phyloP scores from a whole-genome alignment of 345 rosid species.

The Eucalyptus regnans region DNA sequence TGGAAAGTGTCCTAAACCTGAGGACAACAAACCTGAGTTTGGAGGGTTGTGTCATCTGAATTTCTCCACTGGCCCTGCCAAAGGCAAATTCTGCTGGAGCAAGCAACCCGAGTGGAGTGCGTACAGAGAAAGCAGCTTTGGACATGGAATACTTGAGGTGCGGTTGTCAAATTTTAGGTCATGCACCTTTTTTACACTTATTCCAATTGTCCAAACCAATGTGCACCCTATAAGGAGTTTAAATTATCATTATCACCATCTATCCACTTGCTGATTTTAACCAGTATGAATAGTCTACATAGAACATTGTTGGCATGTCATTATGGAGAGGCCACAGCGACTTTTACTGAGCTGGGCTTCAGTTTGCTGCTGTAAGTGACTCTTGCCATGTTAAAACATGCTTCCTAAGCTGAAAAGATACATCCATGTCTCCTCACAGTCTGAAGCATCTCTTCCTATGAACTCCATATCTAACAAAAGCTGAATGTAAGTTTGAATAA shows the following conservation, averaged over 20 bases:
- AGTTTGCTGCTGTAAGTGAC: background rate
- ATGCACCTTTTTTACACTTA: background rate
- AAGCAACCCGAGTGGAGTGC: conserved; percentile 88
- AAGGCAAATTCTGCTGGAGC: conserved; percentile 76
- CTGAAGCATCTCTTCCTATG: background rate
- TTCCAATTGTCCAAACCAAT: background rate
- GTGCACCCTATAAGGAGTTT: background rate
- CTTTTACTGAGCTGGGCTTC: background rate
- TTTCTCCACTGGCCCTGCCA: conserved; percentile 69
- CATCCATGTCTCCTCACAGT: background rate
- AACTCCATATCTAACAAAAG: background rate
- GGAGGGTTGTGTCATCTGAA: conserved; percentile 61
- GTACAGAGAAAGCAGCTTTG: conserved; percentile 84
- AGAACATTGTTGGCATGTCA: background rate
- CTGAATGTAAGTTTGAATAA: background rate
- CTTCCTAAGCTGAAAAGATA: background rate
- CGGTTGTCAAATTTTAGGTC: background rate
- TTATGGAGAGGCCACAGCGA: background rate
- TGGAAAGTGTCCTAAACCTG: conserved; percentile 64
- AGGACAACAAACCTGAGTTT: conserved; percentile 49
- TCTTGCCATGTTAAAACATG: background rate
- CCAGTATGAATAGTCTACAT: background rate
- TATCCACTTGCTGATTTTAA: background rate
- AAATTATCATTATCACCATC: background rate
- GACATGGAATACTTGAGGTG: conserved; percentile 87